Percentiles rank a stretch among this genome's conserved stretches.
These are phyloP conservation scores for Pleurotus tuber-regium DNA, from an alignment of 768 basidiomycete species.

Conservation along the genomic window DNA sequence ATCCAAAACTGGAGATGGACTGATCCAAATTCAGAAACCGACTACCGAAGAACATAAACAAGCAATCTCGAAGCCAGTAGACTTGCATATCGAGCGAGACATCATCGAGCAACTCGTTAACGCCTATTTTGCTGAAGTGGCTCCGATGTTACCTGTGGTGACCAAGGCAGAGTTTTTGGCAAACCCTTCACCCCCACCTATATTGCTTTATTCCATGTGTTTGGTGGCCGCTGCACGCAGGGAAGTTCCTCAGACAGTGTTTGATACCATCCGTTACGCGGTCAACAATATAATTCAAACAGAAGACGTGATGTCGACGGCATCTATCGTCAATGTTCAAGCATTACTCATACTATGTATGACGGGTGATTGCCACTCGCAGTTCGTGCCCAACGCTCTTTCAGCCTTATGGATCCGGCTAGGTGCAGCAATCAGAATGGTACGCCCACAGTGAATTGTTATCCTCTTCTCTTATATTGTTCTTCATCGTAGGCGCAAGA, in stretches of 20 bases:
- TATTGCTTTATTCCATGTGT: slow-evolving; percentile 93
- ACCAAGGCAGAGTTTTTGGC: slow-evolving; percentile 87
- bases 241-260: slow-evolving; percentile 80
- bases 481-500: slow-evolving; percentile 77
- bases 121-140: slow-evolving; percentile 86
- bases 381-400: slow-evolving; percentile 80
- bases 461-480: neutral
- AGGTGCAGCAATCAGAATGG: slow-evolving; percentile 92
- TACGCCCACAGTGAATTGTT: too few relatives aligned
- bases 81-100: slow-evolving; percentile 74
- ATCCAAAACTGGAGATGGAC: slow-evolving; percentile 77
- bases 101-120: slow-evolving; percentile 83
- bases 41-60: slow-evolving; percentile 52
- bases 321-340: slow-evolving; percentile 85
- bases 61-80: slow-evolving; percentile 58
- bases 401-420: slow-evolving; percentile 85
- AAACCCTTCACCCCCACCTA: slow-evolving; percentile 65
- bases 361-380: slow-evolving; percentile 89
- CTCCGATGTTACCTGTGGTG: slow-evolving; percentile 87
- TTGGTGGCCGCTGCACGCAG: slow-evolving; percentile 86
- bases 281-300: slow-evolving; percentile 86
- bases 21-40: slow-evolving; percentile 79
- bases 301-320: slow-evolving; percentile 88
- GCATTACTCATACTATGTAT: slow-evolving; percentile 82
- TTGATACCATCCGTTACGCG: slow-evolving; percentile 83